These are phyloP conservation scores for Colletotrichum australisinense DNA, from an alignment of 2,329 filamentous ascomycete species.

Conservation along the genomic window DNA sequence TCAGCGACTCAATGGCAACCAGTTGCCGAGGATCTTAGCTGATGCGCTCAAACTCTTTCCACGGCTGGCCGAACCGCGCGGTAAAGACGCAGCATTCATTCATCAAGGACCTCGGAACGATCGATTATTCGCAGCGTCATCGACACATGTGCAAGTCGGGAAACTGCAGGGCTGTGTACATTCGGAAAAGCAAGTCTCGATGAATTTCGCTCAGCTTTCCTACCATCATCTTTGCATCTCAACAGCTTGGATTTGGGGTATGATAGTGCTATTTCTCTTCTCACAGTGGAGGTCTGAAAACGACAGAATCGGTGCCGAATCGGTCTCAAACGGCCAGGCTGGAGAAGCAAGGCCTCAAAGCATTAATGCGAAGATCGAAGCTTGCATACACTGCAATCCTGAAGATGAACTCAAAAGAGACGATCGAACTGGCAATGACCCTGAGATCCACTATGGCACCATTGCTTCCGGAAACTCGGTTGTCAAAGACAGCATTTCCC, in stretches of 20 bases:
- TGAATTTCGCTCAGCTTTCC: not conserved
- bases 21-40: conserved; percentile 20
- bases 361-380: not conserved
- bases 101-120: conserved; percentile 35
- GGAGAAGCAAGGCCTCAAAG: not conserved
- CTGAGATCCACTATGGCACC: conserved; percentile 38
- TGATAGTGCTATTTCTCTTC: not conserved
- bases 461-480: conserved; percentile 49
- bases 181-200: not conserved
- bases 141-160: conserved; percentile 6
- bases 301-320: not conserved
- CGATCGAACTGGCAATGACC: not conserved
- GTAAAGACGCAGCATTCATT: conserved; percentile 25
- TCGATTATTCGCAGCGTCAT: conserved; percentile 34
- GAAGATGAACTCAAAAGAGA: conserved; percentile 8
- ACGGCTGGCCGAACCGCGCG: conserved; percentile 17
- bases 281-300: not conserved
- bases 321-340: not conserved
- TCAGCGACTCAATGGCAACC: conserved; percentile 19
- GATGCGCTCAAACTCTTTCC: conserved; percentile 26
- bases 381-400: conserved; percentile 18
- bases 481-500: conserved; percentile 45
- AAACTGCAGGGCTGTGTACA: not conserved
- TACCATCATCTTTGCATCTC: not conserved
- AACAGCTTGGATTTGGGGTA: not conserved